A percentile compares a stretch with the other conserved stretches of the same genome.
phyloP scores from a whole-genome alignment of 1,139 yeast genomes.

The Yarrowia galli region DNA sequence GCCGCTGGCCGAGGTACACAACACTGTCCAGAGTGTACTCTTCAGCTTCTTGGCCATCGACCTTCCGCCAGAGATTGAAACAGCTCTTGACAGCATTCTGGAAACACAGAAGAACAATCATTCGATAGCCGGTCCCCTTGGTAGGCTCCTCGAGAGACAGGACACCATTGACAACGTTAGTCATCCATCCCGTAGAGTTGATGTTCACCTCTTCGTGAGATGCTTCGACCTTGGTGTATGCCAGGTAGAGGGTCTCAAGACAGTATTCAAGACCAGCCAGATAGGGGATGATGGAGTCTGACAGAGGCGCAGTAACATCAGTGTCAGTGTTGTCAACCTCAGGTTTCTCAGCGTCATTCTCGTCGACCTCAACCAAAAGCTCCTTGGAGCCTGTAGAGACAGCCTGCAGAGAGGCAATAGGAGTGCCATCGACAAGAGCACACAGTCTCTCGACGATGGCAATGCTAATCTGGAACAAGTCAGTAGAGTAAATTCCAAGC shows the following conservation, averaged over 20 bases:
- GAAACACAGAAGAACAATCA: conserved; percentile 66
- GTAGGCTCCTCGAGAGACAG: conserved; percentile 79
- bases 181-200: conserved; percentile 43
- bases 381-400: conserved; percentile 17
- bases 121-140: conserved; percentile 57
- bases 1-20: conserved; percentile 67
- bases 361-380: conserved; percentile 7
- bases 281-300: conserved; percentile 32
- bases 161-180: conserved; percentile 80
- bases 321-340: background rate
- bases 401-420: conserved; percentile 4
- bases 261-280: conserved; percentile 37
- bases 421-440: conserved; percentile 25
- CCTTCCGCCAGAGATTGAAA: conserved; percentile 77
- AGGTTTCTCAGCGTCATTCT: background rate
- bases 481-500: conserved; percentile 34
- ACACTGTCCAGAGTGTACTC: conserved; percentile 55
- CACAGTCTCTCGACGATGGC: conserved; percentile 36
- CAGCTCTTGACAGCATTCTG: conserved; percentile 65
- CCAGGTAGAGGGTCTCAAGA: conserved; percentile 29
- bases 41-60: conserved; percentile 53
- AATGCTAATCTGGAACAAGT: conserved; percentile 30
- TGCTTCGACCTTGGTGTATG: conserved; percentile 33
- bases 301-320: background rate
- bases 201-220: conserved; percentile 17